Base-by-base conservation (phyloP, 1,139 yeast genomes). In the Arxiozyma slooffiae region DNA sequence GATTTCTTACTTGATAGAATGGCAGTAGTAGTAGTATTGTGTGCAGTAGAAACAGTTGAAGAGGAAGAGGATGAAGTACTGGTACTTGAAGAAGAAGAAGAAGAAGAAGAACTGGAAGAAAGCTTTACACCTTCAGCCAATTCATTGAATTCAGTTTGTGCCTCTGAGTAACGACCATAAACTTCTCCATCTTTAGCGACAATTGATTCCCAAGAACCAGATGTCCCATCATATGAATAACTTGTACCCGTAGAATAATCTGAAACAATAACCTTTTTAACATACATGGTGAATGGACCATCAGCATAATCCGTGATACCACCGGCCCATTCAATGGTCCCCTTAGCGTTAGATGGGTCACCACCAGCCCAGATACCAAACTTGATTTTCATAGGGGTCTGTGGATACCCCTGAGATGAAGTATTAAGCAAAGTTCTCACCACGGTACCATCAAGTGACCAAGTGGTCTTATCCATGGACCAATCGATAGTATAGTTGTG, bases 301-400 rank as follows among this genome's bases (percentile, higher is more conserved):
- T 75, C 60, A 16, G 76, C 57, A 62, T 78, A 84, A 64, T 85
- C 82, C 16, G 88, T 80, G n/a, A 58, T 57, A 48, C 95, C 95
- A 49, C 95, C 94, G 16, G 94, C 92, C 95, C 95, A 85, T 60
- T 79, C 79, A 52, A 85, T 81, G 8, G 94, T 85, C 38, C 94
- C 95, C 26, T 73, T 68, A 7, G 74, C 72, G 60, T 83, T 83
- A 41, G 71, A 61, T 18, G 87, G 73, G 64, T 83, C 89, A 55
- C 94, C 94, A 54, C 90, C 94, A 20, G 92, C 89, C 94, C 94
- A 85, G 9, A 77, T 62, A 52, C 94, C 94, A 49, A 84, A 74
- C 59, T 71, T 76, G 17, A 86, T 66, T 55, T 73, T 75, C 92
- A 85, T 85, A 38, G 95, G 95, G 18, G 85, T 71, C 66, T 85